These are phyloP conservation scores for Luffa aegyptiaca DNA, from an alignment of 306 rosid species.

Conservation along the genomic window DNA sequence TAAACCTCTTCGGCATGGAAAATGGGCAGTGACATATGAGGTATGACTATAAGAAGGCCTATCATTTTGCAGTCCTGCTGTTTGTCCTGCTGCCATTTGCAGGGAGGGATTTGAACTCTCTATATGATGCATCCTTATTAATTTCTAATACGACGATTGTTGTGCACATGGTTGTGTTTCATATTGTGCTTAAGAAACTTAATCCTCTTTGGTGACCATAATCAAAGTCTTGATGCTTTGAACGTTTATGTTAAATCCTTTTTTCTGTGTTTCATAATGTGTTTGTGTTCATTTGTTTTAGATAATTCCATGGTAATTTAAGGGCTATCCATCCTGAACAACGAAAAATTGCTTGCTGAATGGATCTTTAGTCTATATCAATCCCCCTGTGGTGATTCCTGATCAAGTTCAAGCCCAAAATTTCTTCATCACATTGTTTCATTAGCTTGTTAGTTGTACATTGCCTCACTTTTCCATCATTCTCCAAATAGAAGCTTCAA, in stretches of 20 bases:
- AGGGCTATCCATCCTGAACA: background rate
- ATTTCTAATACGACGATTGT: background rate
- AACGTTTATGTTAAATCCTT: background rate
- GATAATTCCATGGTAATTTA: background rate
- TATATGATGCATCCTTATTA: background rate
- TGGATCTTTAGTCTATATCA: background rate
- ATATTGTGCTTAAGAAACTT: background rate
- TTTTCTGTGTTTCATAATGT: background rate
- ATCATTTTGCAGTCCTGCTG: background rate
- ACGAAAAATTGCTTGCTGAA: background rate
- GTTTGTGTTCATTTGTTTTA: background rate
- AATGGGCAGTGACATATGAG: conserved; percentile 99
- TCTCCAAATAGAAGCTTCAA: background rate
- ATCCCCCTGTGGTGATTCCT: background rate
- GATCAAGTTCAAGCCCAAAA: background rate
- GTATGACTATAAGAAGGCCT: conserved; percentile 22
- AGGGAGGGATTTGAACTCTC: background rate
- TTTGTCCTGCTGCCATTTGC: background rate
- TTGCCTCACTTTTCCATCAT: background rate
- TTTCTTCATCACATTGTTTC: background rate
- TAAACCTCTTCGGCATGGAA: conserved; percentile 79
- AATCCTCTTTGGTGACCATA: background rate
- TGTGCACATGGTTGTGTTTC: background rate
- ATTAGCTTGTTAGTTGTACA: background rate
- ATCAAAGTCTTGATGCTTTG: background rate